phyloP scores from a whole-genome alignment of 495 filamentous ascomycete genomes.

The Penicillium bovifimosum region DNA sequence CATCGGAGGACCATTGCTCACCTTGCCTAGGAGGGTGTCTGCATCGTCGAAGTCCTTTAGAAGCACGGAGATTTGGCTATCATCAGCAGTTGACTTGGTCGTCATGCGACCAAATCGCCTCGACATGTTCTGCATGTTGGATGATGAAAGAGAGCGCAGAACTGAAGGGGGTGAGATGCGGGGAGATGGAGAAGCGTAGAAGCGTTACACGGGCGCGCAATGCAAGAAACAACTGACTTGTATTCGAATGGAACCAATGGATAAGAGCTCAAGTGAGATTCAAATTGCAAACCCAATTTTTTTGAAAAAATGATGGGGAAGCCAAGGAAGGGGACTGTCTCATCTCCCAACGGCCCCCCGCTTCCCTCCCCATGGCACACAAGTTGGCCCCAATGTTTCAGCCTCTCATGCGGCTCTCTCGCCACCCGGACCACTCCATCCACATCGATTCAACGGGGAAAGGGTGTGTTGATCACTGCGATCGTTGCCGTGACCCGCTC shows the following conservation, averaged over 20 bases:
- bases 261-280: constrained; percentile 1
- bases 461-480: neutral
- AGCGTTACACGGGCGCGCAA: neutral
- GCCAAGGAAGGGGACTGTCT: neutral
- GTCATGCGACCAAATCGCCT: constrained; percentile 68
- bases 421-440: neutral
- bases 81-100: constrained; percentile 62
- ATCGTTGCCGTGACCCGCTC: neutral
- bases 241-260: neutral
- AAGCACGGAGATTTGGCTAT: constrained; percentile 69
- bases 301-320: constrained; percentile 3
- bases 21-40: constrained; percentile 69
- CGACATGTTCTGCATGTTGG: constrained; percentile 75
- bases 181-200: neutral
- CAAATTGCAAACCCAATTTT: neutral
- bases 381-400: constrained; percentile 18
- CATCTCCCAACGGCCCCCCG: neutral
- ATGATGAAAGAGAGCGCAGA: neutral
- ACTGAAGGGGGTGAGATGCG: neutral
- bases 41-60: constrained; percentile 81
- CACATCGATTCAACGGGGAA: neutral
- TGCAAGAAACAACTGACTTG: neutral
- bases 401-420: constrained; percentile 25
- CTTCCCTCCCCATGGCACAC: constrained; percentile 3
- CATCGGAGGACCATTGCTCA: constrained; percentile 28